A percentile compares a stretch with the other conserved stretches of the same genome.
Evolutionary conservation across 495 filamentous ascomycete species (phyloP).

Genomic region (Chaetomium tenue): DNA sequence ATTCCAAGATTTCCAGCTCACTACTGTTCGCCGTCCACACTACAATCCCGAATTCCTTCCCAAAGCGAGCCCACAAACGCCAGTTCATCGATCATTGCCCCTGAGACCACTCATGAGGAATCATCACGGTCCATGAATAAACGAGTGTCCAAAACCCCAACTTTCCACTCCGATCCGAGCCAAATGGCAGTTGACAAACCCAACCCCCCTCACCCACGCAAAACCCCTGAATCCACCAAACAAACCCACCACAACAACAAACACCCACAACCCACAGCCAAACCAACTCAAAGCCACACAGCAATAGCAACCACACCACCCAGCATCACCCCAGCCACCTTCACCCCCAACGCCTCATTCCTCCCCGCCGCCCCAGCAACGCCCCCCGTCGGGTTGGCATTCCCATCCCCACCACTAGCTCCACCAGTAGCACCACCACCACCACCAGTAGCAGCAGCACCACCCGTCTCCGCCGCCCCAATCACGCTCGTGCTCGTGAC

Average conservation of each 20-base stretch:
- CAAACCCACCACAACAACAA: neutral
- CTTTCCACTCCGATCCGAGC: too few species aligned
- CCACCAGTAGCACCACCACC: neutral
- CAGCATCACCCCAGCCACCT: conserved; percentile 41
- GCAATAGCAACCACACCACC: conserved; percentile 42
- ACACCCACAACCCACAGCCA: neutral
- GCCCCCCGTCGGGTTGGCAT: conserved; percentile 6
- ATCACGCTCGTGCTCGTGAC: conserved; percentile 35
- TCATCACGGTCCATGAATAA: too few species aligned
- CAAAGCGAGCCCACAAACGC: too few species aligned
- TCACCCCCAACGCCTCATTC: conserved; percentile 33
- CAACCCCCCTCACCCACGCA: too few species aligned
- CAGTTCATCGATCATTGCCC: too few species aligned
- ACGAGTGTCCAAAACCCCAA: too few species aligned
- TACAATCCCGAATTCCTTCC: too few species aligned
- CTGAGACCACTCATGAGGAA: too few species aligned
- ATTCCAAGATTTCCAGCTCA: too few species aligned
- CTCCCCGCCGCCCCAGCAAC: neutral
- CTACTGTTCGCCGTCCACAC: too few species aligned
- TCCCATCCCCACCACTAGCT: conserved; percentile 21
- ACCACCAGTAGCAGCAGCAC: neutral
- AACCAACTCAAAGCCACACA: conserved; percentile 38
- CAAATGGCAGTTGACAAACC: too few species aligned
- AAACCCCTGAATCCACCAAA: too few species aligned
- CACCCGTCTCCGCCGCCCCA: conserved; percentile 1